phyloP scores from a whole-genome alignment of 306 rosid genomes.

The Lathyrus oleraceus region DNA sequence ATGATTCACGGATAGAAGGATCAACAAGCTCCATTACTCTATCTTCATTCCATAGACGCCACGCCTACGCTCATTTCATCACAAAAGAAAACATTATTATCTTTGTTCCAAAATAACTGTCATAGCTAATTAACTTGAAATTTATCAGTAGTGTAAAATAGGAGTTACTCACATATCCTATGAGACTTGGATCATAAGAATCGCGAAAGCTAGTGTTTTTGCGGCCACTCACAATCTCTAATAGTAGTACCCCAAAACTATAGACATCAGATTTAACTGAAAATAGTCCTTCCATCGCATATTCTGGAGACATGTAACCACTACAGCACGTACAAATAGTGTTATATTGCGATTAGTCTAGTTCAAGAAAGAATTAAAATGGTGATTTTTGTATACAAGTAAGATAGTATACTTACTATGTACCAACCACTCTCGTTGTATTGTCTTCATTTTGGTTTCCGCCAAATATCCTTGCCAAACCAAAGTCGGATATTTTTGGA shows the following conservation, averaged over 20 bases:
- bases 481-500: constrained; percentile 91
- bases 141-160: neutral
- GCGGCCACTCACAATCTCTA: constrained; percentile 76
- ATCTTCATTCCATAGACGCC: constrained; percentile 77
- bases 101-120: neutral
- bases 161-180: constrained; percentile 64
- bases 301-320: constrained; percentile 92
- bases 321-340: constrained; percentile 34
- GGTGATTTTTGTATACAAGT: neutral
- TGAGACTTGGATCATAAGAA: constrained; percentile 62
- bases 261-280: constrained; percentile 86
- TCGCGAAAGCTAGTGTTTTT: constrained; percentile 70
- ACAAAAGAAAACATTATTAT: neutral
- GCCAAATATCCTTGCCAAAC: constrained; percentile 87
- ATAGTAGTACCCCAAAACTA: constrained; percentile 77
- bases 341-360: constrained; percentile 33
- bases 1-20: constrained; percentile 51
- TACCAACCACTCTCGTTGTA: constrained; percentile 78
- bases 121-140: neutral
- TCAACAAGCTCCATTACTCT: constrained; percentile 65
- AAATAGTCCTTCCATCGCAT: constrained; percentile 92
- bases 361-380: neutral
- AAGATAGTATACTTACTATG: constrained; percentile 62
- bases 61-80: constrained; percentile 60
- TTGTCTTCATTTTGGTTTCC: constrained; percentile 80